Evolutionary conservation across 345 rosid genomes (phyloP).

Genomic region (Populus nigra): DNA sequence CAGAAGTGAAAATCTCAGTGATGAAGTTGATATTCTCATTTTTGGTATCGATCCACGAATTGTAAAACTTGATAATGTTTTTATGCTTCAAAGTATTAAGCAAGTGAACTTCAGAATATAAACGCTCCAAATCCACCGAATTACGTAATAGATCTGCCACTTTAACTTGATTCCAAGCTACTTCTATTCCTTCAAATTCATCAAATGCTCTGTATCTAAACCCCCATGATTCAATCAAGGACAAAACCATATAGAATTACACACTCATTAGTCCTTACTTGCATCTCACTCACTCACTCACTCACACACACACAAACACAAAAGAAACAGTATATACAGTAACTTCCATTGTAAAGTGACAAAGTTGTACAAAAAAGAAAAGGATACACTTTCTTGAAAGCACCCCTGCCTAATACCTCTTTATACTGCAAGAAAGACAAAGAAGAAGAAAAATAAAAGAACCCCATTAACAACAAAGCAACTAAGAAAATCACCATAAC

Average conservation of each 20-base stretch:
- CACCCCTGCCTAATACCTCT: slow-evolving; percentile 34
- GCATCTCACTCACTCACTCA: not conserved
- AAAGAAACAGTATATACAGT: not conserved
- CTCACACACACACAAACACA: not conserved
- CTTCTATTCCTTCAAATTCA: slow-evolving; percentile 37
- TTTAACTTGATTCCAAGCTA: slow-evolving; percentile 40
- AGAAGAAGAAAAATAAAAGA: not conserved
- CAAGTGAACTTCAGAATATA: slow-evolving; percentile 30
- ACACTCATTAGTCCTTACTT: not conserved
- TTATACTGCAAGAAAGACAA: slow-evolving; percentile 29
- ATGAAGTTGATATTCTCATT: slow-evolving; percentile 36
- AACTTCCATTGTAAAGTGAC: not conserved
- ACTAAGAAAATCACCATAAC: not conserved
- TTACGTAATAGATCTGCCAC: slow-evolving; percentile 23
- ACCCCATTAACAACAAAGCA: not conserved
- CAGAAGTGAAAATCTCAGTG: slow-evolving; percentile 39
- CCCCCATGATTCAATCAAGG: slow-evolving; percentile 49
- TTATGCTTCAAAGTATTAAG: slow-evolving; percentile 33
- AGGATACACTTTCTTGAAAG: slow-evolving; percentile 41
- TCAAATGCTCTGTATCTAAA: slow-evolving; percentile 28
- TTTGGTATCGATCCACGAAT: slow-evolving; percentile 34
- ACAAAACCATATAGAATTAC: slow-evolving; percentile 9
- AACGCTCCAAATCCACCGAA: slow-evolving; percentile 24
- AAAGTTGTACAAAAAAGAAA: not conserved
- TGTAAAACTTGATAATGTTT: slow-evolving; percentile 31